A percentile compares a stretch with the other conserved stretches of the same genome.
phyloP scores from a whole-genome alignment of 345 rosid species.

The Zanthoxylum bungeanum region DNA sequence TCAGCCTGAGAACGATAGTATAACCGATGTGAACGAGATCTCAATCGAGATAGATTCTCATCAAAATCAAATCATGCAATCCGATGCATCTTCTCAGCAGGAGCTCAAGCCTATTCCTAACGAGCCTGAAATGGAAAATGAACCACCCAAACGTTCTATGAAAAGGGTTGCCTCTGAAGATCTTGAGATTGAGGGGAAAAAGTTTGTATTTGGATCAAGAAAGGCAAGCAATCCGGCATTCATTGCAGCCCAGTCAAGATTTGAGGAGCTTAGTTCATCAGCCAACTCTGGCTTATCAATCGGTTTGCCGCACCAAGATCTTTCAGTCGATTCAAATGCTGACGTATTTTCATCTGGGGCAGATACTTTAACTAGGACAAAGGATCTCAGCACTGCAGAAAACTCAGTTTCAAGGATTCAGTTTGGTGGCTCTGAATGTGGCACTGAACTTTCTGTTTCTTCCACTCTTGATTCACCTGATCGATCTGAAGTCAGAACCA shows the following conservation, averaged over 20 bases:
- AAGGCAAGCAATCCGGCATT: conserved; percentile 69
- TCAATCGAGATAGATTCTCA: conserved; percentile 30
- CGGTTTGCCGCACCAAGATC: conserved; percentile 38
- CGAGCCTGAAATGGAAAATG: conserved; percentile 42
- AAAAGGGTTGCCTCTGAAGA: conserved; percentile 55
- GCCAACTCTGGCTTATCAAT: conserved; percentile 37
- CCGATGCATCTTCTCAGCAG: conserved; percentile 28
- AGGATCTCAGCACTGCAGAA: conserved; percentile 33
- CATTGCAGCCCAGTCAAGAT: conserved; percentile 67
- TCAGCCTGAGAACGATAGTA: conserved; percentile 30
- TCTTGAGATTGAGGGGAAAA: conserved; percentile 44
- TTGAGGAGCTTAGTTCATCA: conserved; percentile 61
- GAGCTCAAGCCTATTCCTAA: conserved; percentile 25
- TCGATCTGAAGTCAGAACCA: conserved; percentile 47
- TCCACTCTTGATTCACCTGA: conserved; percentile 91
- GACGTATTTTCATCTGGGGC: conserved; percentile 30
- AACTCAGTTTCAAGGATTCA: conserved; percentile 33
- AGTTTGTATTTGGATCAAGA: conserved; percentile 37
- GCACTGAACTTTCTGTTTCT: conserved; percentile 84
- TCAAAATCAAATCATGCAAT: conserved; percentile 23
- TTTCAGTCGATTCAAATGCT: conserved; percentile 33
- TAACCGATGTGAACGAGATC: conserved; percentile 37
- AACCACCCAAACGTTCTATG: conserved; percentile 52
- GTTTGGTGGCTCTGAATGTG: conserved; percentile 74
- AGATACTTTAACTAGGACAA: conserved; percentile 21